These are phyloP conservation scores for Botrytis byssoidea DNA, from an alignment of 2,329 filamentous ascomycete species.

Conservation along the genomic window DNA sequence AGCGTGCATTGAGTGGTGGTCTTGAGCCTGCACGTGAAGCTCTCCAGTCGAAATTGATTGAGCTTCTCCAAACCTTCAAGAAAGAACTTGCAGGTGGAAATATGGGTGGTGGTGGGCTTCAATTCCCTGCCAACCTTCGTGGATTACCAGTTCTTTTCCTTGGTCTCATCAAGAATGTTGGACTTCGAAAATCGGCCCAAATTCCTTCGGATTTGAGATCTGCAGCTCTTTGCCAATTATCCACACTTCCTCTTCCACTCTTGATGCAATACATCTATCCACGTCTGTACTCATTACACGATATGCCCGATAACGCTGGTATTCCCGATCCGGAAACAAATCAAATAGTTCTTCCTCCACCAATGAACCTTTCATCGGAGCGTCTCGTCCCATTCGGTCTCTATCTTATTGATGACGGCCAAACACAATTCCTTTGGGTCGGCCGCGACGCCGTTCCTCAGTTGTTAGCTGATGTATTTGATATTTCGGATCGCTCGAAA, in stretches of 20 bases:
- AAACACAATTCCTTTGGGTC: slow-evolving; percentile 97
- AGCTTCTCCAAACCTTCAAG: slow-evolving; percentile 91
- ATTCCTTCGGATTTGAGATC: slow-evolving; percentile 93
- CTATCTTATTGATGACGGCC: slow-evolving; percentile 95
- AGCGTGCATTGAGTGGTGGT: slow-evolving; percentile 79
- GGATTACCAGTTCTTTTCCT: slow-evolving; percentile 88
- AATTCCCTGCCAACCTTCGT: slow-evolving; percentile 90
- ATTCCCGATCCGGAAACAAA: slow-evolving; percentile 81
- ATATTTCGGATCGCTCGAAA: slow-evolving; percentile 75
- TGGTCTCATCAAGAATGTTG: slow-evolving; percentile 93
- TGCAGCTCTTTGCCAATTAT: slow-evolving; percentile 89
- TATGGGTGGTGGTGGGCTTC: slow-evolving; percentile 86
- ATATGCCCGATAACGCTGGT: slow-evolving; percentile 94
- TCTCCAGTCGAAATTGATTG: slow-evolving; percentile 85
- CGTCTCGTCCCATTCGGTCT: slow-evolving; percentile 84
- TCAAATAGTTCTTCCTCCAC: slow-evolving; percentile 82
- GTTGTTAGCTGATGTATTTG: slow-evolving; percentile 86
- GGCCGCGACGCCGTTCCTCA: slow-evolving; percentile 90
- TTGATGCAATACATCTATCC: slow-evolving; percentile 92
- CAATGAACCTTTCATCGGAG: slow-evolving; percentile 84
- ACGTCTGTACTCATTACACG: slow-evolving; percentile 80
- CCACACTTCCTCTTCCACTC: slow-evolving; percentile 84
- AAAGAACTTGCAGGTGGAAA: slow-evolving; percentile 96
- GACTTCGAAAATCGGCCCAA: slow-evolving; percentile 86
- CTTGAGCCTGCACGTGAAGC: slow-evolving; percentile 89